Evolutionary conservation across 306 rosid species (phyloP), one percentile per base, ranked within the genome.

Genomic region (Cercis canadensis): DNA sequence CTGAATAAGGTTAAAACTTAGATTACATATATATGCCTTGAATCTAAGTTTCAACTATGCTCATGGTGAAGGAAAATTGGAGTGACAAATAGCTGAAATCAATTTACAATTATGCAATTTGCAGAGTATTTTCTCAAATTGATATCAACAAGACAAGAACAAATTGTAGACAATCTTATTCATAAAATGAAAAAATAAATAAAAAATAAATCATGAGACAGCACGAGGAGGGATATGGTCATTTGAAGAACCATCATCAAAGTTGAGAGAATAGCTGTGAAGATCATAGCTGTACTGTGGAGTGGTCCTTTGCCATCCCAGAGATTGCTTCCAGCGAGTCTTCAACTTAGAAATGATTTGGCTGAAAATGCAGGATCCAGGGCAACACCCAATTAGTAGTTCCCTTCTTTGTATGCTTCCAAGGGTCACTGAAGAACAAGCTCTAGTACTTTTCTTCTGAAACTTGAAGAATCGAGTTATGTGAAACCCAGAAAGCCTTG

Each of bases 241-340:
- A 65, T 79, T 72, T 29, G 79, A 67, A 59, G 64, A 50, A 6
- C 84, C 96, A 59, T 90, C 89, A 78, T 93, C 98, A 5, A 93
- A 93, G 79, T 93, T 93, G 16, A 93, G 93, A 65, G 81, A 80
- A 65, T 93, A 90, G 87, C 97, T 93, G 1, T 63, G 90, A 69
- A 88, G 79, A 84, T 93, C 97, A 75, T 93, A 93, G 80, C 84
- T 87, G 43, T 37, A 93, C 41, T 56, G 76, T 21, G 74, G 70
- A 51, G 39, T 71, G 24, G 65, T 77, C 40, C 75, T 87, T 71
- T 60, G 73, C 77, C 76, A 62, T 36, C 84, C 76, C 34, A 85
- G 44, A 73, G 63, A 80, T 64, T 79, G 83, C 79, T 85, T 93
- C 85, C 88, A 90, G 0, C 73, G 75, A 45, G 73, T 88, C 84